These are phyloP conservation scores for Podospora comata DNA, from an alignment of 495 filamentous ascomycete species.

Conservation along the genomic window DNA sequence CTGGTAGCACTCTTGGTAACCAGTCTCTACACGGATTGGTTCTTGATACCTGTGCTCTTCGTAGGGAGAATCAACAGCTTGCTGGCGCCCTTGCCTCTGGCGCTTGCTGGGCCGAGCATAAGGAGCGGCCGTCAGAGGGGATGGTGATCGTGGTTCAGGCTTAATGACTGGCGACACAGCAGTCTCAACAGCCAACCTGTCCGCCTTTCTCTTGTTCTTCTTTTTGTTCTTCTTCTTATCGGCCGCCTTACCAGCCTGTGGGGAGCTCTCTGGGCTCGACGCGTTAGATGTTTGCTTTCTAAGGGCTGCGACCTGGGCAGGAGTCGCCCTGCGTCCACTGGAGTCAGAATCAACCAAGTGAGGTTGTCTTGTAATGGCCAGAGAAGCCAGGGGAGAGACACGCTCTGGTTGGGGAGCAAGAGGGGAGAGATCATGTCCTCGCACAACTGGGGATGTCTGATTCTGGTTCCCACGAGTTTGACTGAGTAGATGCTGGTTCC, in stretches of 20 bases:
- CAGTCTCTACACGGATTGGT: constrained; percentile 23
- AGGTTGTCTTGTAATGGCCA: constrained; percentile 62
- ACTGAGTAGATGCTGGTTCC: constrained; percentile 35
- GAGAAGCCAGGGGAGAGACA: constrained; percentile 73
- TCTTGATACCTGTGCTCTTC: constrained; percentile 42
- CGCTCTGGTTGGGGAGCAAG: constrained; percentile 78
- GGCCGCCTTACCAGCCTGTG: constrained; percentile 38
- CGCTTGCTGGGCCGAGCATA: constrained; percentile 51
- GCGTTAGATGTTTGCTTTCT: constrained; percentile 41
- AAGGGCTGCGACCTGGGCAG: constrained; percentile 50
- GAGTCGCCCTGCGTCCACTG: constrained; percentile 34
- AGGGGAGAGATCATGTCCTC: constrained; percentile 58
- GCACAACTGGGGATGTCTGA: constrained; percentile 38
- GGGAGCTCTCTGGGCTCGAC: constrained; percentile 53
- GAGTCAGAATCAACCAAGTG: constrained; percentile 43
- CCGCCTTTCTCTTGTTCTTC: constrained; percentile 49
- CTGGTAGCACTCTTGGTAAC: constrained; percentile 27
- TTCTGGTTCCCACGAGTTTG: constrained; percentile 29
- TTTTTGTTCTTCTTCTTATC: constrained; percentile 49
- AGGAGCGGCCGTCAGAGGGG: constrained; percentile 59
- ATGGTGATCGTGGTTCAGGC: constrained; percentile 80
- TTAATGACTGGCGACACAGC: constrained; percentile 67
- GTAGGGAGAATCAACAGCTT: constrained; percentile 38
- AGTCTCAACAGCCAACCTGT: constrained; percentile 37
- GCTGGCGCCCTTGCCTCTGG: constrained; percentile 50